A percentile compares a stretch with the other conserved stretches of the same genome.
These are phyloP conservation scores for Marasmius oreades DNA, from an alignment of 1,284 basidiomycete species.

Conservation along the genomic window DNA sequence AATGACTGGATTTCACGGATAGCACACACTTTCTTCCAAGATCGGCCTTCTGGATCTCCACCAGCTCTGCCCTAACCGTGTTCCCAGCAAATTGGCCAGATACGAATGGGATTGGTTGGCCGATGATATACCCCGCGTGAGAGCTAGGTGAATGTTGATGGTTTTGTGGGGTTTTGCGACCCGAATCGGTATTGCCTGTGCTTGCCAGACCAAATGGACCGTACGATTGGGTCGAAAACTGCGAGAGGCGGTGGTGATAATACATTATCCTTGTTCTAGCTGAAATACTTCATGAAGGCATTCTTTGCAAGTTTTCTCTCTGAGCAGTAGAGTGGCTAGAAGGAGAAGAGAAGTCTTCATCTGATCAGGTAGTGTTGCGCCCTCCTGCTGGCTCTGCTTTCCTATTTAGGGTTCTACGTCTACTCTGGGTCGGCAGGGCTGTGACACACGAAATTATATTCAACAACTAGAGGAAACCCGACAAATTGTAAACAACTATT, in stretches of 20 bases:
- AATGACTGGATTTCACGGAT: neutral
- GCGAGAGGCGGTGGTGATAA: neutral
- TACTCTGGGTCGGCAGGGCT: too few species aligned
- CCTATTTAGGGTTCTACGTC: neutral
- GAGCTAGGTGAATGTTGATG: neutral
- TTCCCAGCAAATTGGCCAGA: conserved; percentile 58
- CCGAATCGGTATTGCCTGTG: neutral
- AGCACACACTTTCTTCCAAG: conserved; percentile 15
- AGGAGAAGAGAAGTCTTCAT: neutral
- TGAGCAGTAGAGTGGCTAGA: neutral
- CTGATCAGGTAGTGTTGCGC: conserved; percentile 1
- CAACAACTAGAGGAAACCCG: too few species aligned
- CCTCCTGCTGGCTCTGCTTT: conserved; percentile 1
- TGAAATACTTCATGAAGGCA: neutral
- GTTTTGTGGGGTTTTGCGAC: neutral
- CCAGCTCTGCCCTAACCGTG: conserved; percentile 54
- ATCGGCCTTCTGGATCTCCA: conserved; percentile 38
- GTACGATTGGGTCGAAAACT: neutral
- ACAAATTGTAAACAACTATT: too few species aligned
- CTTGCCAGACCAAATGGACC: conserved; percentile 1
- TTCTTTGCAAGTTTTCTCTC: neutral
- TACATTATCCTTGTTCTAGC: neutral
- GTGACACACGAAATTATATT: too few species aligned
- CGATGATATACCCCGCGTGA: conserved; percentile 22
- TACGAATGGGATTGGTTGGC: conserved; percentile 47